These are phyloP conservation scores for Myxozyma vanderwaltii DNA, from an alignment of 805 yeast species.

Conservation along the genomic window DNA sequence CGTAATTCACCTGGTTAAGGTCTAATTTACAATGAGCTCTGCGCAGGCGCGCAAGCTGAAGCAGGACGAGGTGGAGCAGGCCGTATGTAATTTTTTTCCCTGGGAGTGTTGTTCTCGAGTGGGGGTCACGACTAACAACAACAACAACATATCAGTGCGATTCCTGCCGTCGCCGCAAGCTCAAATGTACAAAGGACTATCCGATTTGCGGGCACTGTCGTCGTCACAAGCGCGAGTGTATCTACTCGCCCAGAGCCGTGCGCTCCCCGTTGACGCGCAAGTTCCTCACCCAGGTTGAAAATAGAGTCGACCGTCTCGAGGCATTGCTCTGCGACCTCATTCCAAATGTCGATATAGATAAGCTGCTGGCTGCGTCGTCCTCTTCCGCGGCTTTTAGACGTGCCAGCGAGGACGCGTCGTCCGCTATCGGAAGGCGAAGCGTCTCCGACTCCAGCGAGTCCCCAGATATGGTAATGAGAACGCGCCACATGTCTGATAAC, in stretches of 20 bases:
- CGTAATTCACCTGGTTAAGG: neutral
- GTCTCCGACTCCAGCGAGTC: constrained; percentile 15
- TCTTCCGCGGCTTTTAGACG: constrained; percentile 23
- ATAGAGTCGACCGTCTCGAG: constrained; percentile 53
- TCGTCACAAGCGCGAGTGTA: constrained; percentile 71
- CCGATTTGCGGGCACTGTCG: constrained; percentile 78
- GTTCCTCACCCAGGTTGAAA: constrained; percentile 69
- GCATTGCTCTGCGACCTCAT: constrained; percentile 47
- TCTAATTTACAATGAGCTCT: constrained; percentile 12
- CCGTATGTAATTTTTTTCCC: constrained; percentile 33
- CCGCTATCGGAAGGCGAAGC: constrained; percentile 6
- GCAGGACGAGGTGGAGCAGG: constrained; percentile 39
- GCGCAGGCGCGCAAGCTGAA: constrained; percentile 22
- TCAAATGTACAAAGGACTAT: constrained; percentile 74
- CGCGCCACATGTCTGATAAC: constrained; percentile 13
- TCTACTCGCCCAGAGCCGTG: constrained; percentile 74
- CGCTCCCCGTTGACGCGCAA: constrained; percentile 82
- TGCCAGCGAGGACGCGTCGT: constrained; percentile 25
- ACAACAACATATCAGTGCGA: constrained; percentile 54
- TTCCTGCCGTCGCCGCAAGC: constrained; percentile 76
- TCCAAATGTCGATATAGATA: constrained; percentile 53
- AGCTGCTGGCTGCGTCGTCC: constrained; percentile 36
- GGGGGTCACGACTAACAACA: neutral
- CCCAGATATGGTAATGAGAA: constrained; percentile 11
- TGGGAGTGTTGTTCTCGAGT: neutral